Percentiles rank a stretch among this genome's conserved stretches.
phyloP scores from a whole-genome alignment of 208 protist genomes.

The Crithidia thermophila region DNA sequence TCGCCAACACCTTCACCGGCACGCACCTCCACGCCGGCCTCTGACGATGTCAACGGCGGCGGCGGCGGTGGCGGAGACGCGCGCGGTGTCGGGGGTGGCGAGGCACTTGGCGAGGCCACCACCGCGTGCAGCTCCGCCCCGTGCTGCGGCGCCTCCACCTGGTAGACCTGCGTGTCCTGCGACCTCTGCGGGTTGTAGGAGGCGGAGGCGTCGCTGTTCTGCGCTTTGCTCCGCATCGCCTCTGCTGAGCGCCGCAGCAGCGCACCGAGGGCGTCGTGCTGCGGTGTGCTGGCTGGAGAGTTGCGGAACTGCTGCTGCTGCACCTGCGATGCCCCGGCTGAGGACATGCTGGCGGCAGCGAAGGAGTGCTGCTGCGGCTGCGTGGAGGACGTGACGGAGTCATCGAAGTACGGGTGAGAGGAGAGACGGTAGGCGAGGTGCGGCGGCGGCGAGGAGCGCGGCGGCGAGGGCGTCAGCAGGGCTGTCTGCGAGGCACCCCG shows the following conservation, averaged over 20 bases:
- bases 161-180: conserved; percentile 6
- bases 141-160: background rate
- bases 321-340: background rate
- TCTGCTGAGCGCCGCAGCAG: conserved; percentile 17
- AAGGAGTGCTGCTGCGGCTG: background rate
- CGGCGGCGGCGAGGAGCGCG: conserved; percentile 13
- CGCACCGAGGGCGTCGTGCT: background rate
- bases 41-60: too few relatives aligned
- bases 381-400: background rate
- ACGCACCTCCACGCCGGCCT: background rate
- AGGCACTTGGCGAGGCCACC: too few relatives aligned
- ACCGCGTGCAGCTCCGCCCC: background rate
- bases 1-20: background rate
- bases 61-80: background rate
- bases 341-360: too few relatives aligned
- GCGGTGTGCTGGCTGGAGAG: background rate
- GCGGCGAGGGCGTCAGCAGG: background rate
- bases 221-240: conserved; percentile 2
- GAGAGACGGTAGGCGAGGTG: conserved; percentile 10
- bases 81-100: too few relatives aligned
- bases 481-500: conserved; percentile 5
- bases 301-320: conserved; percentile 5
- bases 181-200: too few relatives aligned
- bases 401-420: conserved; percentile 16
- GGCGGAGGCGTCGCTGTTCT: background rate